A percentile compares a stretch with the other conserved stretches of the same genome.
Conservation (phyloP, 805 yeast genomes). For the Komagataella pseudopastoris region DNA sequence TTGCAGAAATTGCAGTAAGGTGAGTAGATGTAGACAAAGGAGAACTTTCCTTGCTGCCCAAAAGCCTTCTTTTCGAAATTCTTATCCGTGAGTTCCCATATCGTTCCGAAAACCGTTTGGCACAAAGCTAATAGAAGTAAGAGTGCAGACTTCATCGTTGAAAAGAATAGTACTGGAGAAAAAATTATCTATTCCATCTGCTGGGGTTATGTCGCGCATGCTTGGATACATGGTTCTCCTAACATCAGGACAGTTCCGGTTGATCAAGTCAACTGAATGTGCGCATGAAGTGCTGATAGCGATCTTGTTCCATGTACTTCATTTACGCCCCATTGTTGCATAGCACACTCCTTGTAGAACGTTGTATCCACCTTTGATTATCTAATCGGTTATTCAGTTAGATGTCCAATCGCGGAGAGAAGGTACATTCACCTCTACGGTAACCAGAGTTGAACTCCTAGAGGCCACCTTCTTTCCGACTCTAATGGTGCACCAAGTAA, state of each 20-base stretch:
- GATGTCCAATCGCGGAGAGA: not conserved
- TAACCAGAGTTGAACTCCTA: too few species aligned
- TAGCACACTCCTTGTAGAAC: too few species aligned
- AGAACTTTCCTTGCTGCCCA: slow-evolving; percentile 2
- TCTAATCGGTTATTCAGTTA: too few species aligned
- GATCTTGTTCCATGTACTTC: too few species aligned
- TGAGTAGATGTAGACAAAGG: slow-evolving; percentile 16
- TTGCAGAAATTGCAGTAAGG: slow-evolving; percentile 32
- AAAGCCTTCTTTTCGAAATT: not conserved
- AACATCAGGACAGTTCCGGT: too few species aligned
- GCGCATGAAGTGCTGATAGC: too few species aligned
- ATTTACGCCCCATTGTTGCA: too few species aligned
- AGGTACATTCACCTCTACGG: not conserved
- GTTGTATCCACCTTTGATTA: too few species aligned
- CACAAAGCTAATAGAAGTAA: not conserved
- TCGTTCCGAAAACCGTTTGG: not conserved
- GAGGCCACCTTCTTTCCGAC: not conserved
- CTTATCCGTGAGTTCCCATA: slow-evolving; percentile 1
- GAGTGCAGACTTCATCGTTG: not conserved
- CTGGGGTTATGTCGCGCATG: not conserved
- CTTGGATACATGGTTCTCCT: too few species aligned
- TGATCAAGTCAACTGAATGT: too few species aligned
- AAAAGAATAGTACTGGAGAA: not conserved
- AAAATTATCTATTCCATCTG: not conserved
- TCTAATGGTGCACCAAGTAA: not conserved